Evolutionary conservation across 768 basidiomycete genomes (phyloP).

Genomic region (Cystobasidium tubakii): DNA sequence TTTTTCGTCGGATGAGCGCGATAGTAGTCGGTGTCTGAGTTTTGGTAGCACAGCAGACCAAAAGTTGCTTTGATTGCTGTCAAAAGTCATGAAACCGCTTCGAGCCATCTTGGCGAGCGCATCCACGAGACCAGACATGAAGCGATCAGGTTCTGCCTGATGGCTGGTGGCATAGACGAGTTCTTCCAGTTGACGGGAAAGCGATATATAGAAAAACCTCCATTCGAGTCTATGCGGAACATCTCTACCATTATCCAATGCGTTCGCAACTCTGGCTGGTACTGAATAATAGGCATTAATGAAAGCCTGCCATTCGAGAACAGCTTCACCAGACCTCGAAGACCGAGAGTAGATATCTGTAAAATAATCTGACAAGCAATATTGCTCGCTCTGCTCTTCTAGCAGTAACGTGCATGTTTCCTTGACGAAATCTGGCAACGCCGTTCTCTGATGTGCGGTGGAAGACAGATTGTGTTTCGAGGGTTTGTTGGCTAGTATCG

Average conservation of each 20-base stretch:
- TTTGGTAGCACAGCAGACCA: conserved; percentile 9
- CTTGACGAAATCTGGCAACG: neutral
- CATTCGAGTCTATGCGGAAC: conserved; percentile 15
- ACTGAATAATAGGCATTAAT: conserved; percentile 17
- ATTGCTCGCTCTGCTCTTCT: neutral
- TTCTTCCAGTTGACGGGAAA: neutral
- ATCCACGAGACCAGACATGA: neutral
- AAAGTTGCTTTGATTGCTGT: neutral
- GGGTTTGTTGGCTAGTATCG: neutral
- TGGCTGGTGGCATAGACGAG: neutral
- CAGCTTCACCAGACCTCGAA: neutral
- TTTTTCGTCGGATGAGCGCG: neutral
- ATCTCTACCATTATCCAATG: neutral
- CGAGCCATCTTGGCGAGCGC: neutral
- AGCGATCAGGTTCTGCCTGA: neutral
- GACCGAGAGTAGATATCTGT: neutral
- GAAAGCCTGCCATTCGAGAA: conserved; percentile 30
- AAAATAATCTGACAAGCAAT: neutral
- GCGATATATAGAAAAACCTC: neutral
- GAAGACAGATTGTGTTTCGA: neutral
- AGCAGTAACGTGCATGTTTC: neutral
- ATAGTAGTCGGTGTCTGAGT: neutral
- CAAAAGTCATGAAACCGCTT: conserved; percentile 11
- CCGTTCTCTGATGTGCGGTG: neutral
- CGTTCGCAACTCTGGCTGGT: conserved; percentile 32